Evolutionary conservation across 2,329 filamentous ascomycete species (phyloP).

Genomic region (Metarhizium album): DNA sequence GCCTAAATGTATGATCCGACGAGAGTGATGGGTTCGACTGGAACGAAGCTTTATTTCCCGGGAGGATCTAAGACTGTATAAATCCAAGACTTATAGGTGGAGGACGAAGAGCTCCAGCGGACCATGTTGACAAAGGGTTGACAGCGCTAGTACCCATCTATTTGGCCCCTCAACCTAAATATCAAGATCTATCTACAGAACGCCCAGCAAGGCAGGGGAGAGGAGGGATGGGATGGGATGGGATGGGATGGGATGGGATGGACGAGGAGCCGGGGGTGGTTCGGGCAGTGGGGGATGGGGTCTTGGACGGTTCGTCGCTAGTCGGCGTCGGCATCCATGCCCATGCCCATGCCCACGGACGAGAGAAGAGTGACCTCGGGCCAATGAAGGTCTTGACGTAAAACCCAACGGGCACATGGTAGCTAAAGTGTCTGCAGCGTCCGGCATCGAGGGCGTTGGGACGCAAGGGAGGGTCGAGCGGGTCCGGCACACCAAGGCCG

Average conservation of each 20-base stretch:
- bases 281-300: slow-evolving; percentile 3
- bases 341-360: slow-evolving; percentile 13
- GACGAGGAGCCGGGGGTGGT: slow-evolving; percentile 10
- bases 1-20: slow-evolving; percentile 29
- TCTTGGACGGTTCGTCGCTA: slow-evolving; percentile 12
- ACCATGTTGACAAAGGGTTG: slow-evolving; percentile 23
- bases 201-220: slow-evolving; percentile 10
- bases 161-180: slow-evolving; percentile 19
- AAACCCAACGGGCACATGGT: slow-evolving; percentile 24
- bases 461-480: slow-evolving; percentile 26
- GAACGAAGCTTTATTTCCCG: slow-evolving; percentile 22
- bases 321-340: slow-evolving; percentile 6
- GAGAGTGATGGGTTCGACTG: slow-evolving; percentile 24
- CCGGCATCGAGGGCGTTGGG: slow-evolving; percentile 21
- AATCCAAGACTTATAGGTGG: slow-evolving; percentile 26
- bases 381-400: slow-evolving; percentile 18
- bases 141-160: slow-evolving; percentile 14
- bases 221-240: slow-evolving; percentile 2
- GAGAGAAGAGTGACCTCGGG: slow-evolving; percentile 9
- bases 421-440: slow-evolving; percentile 19
- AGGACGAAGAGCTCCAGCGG: slow-evolving; percentile 18
- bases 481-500: slow-evolving; percentile 14
- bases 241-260: slow-evolving; percentile 8
- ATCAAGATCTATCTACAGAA: slow-evolving; percentile 24
- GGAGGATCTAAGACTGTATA: slow-evolving; percentile 25